These are phyloP conservation scores for Mycena kentingensis DNA, from an alignment of 768 basidiomycete species.

Conservation along the genomic window DNA sequence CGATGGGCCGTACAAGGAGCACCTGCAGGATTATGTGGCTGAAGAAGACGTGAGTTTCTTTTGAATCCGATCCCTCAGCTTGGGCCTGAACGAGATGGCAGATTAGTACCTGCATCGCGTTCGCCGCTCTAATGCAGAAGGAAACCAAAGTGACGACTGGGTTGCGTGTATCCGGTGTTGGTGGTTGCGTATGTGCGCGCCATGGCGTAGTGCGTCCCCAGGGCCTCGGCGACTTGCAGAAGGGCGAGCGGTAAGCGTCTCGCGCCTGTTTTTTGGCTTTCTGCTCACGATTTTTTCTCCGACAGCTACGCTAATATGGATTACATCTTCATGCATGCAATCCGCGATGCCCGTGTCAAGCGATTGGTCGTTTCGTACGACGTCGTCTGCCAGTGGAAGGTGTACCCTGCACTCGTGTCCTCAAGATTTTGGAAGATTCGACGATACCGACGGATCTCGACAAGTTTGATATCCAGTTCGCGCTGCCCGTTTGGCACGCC, in stretches of 20 bases:
- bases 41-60: conserved; percentile 14
- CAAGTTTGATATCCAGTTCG: not conserved
- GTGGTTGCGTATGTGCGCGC: conserved; percentile 14
- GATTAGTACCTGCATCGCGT: conserved; percentile 20
- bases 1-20: conserved; percentile 9
- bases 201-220: conserved; percentile 19
- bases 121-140: conserved; percentile 21
- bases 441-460: not conserved
- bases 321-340: conserved; percentile 21
- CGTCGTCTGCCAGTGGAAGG: conserved; percentile 28
- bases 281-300: not conserved
- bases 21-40: conserved; percentile 3
- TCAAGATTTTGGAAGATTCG: not conserved
- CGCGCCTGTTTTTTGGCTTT: conserved; percentile 1
- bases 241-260: conserved; percentile 28
- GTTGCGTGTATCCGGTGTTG: conserved; percentile 10
- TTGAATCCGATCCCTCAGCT: not conserved
- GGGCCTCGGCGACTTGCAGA: conserved; percentile 27
- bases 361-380: conserved; percentile 23
- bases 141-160: conserved; percentile 19
- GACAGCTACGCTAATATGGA: conserved; percentile 29
- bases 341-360: conserved; percentile 2
- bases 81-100: not conserved
- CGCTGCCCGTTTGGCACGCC: conserved; percentile 21
- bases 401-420: not conserved